Evolutionary conservation across 257 asterid genomes (phyloP), one percentile per base, ranked within the genome.

Genomic region (Lavandula angustifolia): DNA sequence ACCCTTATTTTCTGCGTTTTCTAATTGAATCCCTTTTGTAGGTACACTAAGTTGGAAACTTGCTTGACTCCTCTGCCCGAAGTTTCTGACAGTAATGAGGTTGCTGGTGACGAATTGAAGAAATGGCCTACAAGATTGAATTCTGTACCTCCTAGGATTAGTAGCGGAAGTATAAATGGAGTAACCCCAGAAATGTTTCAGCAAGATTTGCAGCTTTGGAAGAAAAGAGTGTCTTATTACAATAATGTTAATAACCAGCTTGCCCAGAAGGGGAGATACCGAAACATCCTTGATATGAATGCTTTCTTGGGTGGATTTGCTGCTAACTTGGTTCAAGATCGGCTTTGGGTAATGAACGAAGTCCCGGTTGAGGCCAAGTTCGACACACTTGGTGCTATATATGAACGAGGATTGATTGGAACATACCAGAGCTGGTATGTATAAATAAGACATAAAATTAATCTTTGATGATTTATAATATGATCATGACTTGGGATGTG

Each of bases 271-370:
- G 98, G 98, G 43, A 82, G 86, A 68, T 88, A 91, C 67, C 73
- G 96, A 0, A 91, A 91, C 74, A 64, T 91, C 27, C 75, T 91
- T 0, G 98, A 91, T 77, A 91, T 88, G 96, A 91, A 88, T 14
- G 89, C 98, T 0, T 77, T 65, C 87, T 75, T 91, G 70, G 98
- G 96, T 8, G 96, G 98, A 54, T 90, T 87, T 64, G 96, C 96
- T 1, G 89, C 98, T 13, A 78, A 71, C 70, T 60, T 91, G 67
- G 57, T 77, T 2, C 35, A 72, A 12, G 81, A 84, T 13, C 96
- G 95, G 3, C 77, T 88, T 32, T 91, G 98, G 98, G 96, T 91
- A 18, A 88, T 88, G 96, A 91, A 91, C 46, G 54, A 86, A 3
- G 92, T 88, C 59, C 98, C 98, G 0, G 81, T 75, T 3, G 96